Evolutionary conservation across 192 early-diverging fungal species (phyloP).

Genomic region (Podochytrium sp.): DNA sequence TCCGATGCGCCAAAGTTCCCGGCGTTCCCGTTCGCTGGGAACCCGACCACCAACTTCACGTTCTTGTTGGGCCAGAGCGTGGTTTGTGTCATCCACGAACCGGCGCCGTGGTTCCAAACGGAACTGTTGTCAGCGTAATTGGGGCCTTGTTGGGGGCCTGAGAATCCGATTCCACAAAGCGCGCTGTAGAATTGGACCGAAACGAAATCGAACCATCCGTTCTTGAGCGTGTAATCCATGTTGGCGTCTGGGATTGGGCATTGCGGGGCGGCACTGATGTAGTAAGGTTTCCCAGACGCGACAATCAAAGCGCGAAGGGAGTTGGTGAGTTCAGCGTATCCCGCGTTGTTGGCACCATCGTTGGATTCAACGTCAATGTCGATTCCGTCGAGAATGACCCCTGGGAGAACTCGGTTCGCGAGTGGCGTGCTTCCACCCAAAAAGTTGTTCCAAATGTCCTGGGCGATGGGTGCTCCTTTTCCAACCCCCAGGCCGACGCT

Average conservation of each 20-base stretch:
- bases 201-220: slow-evolving; percentile 67
- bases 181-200: slow-evolving; percentile 64
- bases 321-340: slow-evolving; percentile 55
- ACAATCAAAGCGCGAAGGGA: slow-evolving; percentile 52
- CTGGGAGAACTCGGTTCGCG: slow-evolving; percentile 56
- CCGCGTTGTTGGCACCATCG: slow-evolving; percentile 41
- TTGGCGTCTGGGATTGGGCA: slow-evolving; percentile 65
- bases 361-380: slow-evolving; percentile 61
- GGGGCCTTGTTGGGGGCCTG: background rate
- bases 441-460: slow-evolving; percentile 63
- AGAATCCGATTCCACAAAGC: background rate
- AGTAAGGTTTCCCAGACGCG: slow-evolving; percentile 51
- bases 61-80: slow-evolving; percentile 17
- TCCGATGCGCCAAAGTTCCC: slow-evolving; percentile 13
- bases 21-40: background rate
- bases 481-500: slow-evolving; percentile 3
- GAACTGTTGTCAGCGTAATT: background rate
- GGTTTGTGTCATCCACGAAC: background rate
- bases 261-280: slow-evolving; percentile 65
- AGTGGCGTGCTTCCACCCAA: slow-evolving; percentile 59
- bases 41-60: slow-evolving; percentile 6
- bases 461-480: slow-evolving; percentile 55
- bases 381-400: slow-evolving; percentile 63
- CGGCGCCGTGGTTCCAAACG: background rate
- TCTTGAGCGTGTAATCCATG: slow-evolving; percentile 58